These are phyloP conservation scores for Cercis canadensis DNA, from an alignment of 306 rosid species.

Conservation along the genomic window DNA sequence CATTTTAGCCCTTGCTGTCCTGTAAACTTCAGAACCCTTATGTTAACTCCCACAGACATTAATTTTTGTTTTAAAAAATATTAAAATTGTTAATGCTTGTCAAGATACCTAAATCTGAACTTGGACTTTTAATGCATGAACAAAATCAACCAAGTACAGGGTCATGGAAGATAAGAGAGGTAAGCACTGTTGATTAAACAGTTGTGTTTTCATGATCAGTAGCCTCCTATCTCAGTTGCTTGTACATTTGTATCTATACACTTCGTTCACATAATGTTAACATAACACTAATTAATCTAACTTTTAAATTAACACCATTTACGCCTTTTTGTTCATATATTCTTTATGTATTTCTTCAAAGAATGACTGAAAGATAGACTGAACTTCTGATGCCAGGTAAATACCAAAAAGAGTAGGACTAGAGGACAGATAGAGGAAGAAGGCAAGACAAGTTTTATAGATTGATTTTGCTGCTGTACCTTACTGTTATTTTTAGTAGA, in stretches of 20 bases:
- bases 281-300: not conserved
- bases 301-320: not conserved
- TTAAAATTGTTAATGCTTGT: too few species aligned
- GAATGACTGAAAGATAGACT: not conserved
- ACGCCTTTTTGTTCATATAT: not conserved
- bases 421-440: not conserved
- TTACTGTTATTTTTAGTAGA: slow-evolving; percentile 50
- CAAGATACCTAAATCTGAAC: too few species aligned
- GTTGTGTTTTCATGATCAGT: not conserved
- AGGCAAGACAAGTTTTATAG: slow-evolving; percentile 5
- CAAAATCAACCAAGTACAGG: not conserved
- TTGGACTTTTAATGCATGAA: not conserved
- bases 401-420: not conserved
- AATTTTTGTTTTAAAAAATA: too few species aligned
- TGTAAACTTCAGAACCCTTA: too few species aligned
- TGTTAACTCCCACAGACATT: too few species aligned
- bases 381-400: not conserved
- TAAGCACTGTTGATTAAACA: too few species aligned
- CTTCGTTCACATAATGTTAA: not conserved
- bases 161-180: not conserved
- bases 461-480: slow-evolving; percentile 35
- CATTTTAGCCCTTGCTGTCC: too few species aligned
- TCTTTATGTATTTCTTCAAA: not conserved
- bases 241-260: not conserved
- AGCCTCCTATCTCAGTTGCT: not conserved